Base-by-base conservation (phyloP, 1,139 yeast genomes). In the Yamadazyma triangularis region DNA sequence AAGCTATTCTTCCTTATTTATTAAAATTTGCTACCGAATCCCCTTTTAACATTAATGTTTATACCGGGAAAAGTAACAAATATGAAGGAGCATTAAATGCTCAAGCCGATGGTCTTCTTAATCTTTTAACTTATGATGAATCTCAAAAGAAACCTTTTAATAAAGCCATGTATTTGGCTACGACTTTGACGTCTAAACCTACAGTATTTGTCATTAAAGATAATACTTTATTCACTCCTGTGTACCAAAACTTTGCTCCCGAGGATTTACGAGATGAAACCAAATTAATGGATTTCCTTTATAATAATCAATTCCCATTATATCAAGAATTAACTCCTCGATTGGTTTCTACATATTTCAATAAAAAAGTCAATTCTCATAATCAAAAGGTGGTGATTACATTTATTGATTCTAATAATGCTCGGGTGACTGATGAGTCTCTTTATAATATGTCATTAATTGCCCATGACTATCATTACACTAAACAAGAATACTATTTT, bases 191-290 rank as follows among this genome's bases (percentile, higher is more conserved):
- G 0, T 61, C 79, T 6, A 62, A 63, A 29, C 93, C 91, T 2
- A 76, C 84, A 11, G 45, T 82, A 14, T 54, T 77, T 23, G 60
- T 79, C 14, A 70, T 79, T 47, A 78, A 74, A 43, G 81, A 80
- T 33, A 70, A 73, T 33, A 60, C 77, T 4, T 50, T 75, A 33
- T 51, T 70, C 28, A 70, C 83, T 0, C 58, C 61, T 7, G 67
- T 79, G 4, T 79, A 56, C 43, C 83, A 75, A 44, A 75, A 73
- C 35, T 75, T 74, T 53, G 77, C 79, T 0, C 73, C 85, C 2
- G 76, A 75, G 33, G 85, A 81, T 44, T 65, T 74, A 40, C 65
- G 89, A 41, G 66, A 73, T 39, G 53, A 55, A 19, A 60, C 58
- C 12, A 56, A 60, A 27, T 59, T 83, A n/a, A 48, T 64, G 40